phyloP scores from a whole-genome alignment of 164 flowering plant genomes.

The Protea cynaroides region DNA sequence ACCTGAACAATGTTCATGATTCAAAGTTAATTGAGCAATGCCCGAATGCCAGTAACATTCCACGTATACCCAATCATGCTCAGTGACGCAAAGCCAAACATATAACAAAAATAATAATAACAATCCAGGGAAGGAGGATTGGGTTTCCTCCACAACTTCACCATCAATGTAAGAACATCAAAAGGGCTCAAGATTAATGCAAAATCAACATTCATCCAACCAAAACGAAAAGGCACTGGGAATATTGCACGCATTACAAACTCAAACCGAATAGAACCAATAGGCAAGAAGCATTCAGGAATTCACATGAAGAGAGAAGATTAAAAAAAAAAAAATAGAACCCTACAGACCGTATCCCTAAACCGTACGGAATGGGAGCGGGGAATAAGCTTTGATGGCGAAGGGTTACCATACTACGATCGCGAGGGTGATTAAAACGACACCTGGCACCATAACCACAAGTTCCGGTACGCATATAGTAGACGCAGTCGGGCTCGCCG shows the following conservation, averaged over 20 bases:
- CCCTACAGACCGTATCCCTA: slow-evolving; percentile 7
- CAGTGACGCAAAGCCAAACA: not conserved
- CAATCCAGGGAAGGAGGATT: not conserved
- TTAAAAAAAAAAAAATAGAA: slow-evolving; percentile 1
- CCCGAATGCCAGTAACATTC: not conserved
- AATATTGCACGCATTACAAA: not conserved
- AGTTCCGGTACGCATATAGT: slow-evolving; percentile 76
- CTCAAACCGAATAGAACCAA: slow-evolving; percentile 2
- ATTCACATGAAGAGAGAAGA: too few species aligned
- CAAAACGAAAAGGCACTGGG: not conserved
- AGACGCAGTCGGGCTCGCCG: slow-evolving; percentile 63
- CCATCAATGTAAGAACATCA: not conserved
- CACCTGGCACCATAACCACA: slow-evolving; percentile 84
- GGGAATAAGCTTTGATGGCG: not conserved
- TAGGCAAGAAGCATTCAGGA: slow-evolving; percentile 7
- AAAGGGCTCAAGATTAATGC: not conserved
- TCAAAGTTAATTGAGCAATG: not conserved
- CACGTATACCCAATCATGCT: not conserved
- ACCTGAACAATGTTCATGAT: slow-evolving; percentile 33
- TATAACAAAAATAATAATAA: not conserved
- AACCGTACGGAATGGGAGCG: slow-evolving; percentile 1
- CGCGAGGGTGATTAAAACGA: slow-evolving; percentile 81
- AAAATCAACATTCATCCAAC: slow-evolving; percentile 7
- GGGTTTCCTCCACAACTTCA: not conserved
- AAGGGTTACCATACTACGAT: slow-evolving; percentile 51